Evolutionary conservation across 148 eudicot species (phyloP).

Genomic region (Hydrangea macrophylla): DNA sequence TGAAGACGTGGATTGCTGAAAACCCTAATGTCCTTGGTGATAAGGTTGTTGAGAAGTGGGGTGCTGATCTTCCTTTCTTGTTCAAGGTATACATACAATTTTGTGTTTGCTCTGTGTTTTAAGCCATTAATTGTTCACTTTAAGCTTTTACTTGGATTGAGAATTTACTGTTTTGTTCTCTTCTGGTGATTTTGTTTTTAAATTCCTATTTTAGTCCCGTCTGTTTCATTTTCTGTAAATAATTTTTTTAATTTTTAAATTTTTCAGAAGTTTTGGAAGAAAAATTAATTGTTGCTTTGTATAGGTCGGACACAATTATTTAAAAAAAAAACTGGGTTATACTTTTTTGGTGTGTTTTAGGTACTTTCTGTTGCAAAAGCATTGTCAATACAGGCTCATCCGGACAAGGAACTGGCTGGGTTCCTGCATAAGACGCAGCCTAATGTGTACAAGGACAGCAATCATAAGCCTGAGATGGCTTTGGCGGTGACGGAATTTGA

Average conservation of each 20-base stretch:
- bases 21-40: slow-evolving; percentile 71
- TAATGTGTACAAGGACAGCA: slow-evolving; percentile 59
- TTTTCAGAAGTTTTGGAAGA: no score
- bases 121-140: neutral
- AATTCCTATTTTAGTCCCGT: no score
- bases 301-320: no score
- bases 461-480: slow-evolving; percentile 97
- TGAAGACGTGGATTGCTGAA: slow-evolving; percentile 62
- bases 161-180: neutral
- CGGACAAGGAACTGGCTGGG: slow-evolving; percentile 66
- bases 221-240: no score
- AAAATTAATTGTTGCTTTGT: no score
- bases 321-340: no score
- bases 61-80: slow-evolving; percentile 74
- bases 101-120: neutral
- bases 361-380: slow-evolving; percentile 81
- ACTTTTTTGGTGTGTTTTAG: slow-evolving; percentile 33
- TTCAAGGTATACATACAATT: slow-evolving; percentile 58
- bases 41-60: slow-evolving; percentile 62
- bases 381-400: slow-evolving; percentile 91
- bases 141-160: neutral
- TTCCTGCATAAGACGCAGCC: slow-evolving; percentile 59
- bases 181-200: neutral
- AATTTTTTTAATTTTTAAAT: no score
- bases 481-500: slow-evolving; percentile 81